Base-by-base conservation (phyloP, 345 rosid species). In the Sisymbrium irio region DNA sequence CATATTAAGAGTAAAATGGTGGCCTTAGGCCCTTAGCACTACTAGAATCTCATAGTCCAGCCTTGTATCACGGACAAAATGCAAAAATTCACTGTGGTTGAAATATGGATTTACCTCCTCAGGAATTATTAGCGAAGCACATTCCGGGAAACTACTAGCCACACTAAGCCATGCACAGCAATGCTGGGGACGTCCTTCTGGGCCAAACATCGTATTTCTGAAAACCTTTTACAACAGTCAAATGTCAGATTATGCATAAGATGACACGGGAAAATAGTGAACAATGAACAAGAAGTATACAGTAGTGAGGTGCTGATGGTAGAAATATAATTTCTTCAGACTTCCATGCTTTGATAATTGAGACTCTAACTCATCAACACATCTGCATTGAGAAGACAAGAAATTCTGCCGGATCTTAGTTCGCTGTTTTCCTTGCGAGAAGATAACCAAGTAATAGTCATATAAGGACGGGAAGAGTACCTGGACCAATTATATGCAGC, bases 151-250 rank as follows among this genome's bases (percentile, higher is more conserved):
- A 73, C 98, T 92, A 81, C 98, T 88, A 71, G 98, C 99, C 80
- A 90, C 97, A 75, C 99, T 93, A 76, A 95, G 97, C 99, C 99
- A 95, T 69, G 99, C 98, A 89, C 99, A 95, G 65, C 99, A 95
- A 78, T 95, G 99, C 76, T 95, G 99, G 63, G 98, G 99, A 74
- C 98, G 96, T 71, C 99, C 99, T 83, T 95, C 99, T 68, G 98
- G 98, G 54, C 99, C 98, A 85, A 95, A 95, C 99, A 95, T 95
- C 67, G 99, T 95, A 85, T 92, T 95, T 76, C 98, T 83, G 79
- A 95, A 95, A 74, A 95, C 97, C 98, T 95, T 64, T 56, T 62
- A 80, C 55, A 74, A 69, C 47, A 78, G 53, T 75, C 47, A 75
- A 51, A 63, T 22, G 41, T 44, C 62, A 72, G 72, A 72, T 35